Conservation (phyloP, 164 flowering plant genomes). For the Stephania japonica region DNA sequence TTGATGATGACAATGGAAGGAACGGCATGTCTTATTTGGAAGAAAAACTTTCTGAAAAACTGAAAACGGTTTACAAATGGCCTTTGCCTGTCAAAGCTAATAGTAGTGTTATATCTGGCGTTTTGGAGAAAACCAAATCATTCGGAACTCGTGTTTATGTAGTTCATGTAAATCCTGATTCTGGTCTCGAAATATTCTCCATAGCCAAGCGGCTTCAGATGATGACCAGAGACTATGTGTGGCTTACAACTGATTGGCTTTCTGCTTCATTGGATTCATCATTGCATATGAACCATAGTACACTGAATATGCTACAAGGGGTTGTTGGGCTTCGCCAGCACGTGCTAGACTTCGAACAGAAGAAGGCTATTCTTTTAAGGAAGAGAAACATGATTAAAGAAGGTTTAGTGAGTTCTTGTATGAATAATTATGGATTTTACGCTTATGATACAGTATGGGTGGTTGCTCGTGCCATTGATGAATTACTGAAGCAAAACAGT, state of each 20-base stretch:
- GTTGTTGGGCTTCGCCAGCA: conserved; percentile 60
- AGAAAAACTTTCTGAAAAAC: conserved; percentile 44
- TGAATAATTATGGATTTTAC: conserved; percentile 53
- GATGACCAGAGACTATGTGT: conserved; percentile 55
- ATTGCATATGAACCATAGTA: conserved; percentile 14
- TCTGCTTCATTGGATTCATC: conserved; percentile 54
- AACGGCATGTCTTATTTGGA: conserved; percentile 56
- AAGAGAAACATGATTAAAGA: conserved; percentile 35
- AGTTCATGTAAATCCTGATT: conserved; percentile 62
- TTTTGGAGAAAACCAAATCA: conserved; percentile 33
- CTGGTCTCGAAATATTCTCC: conserved; percentile 40
- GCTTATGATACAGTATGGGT: conserved; percentile 82
- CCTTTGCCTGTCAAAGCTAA: conserved; percentile 29
- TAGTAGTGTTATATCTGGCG: conserved; percentile 20
- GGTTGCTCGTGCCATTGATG: conserved; percentile 47
- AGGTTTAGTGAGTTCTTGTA: conserved; percentile 23
- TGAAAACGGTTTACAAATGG: conserved; percentile 36
- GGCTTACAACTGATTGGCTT: conserved; percentile 87
- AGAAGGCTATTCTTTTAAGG: conserved; percentile 32
- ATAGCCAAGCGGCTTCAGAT: conserved; percentile 51
- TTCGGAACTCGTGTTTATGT: conserved; percentile 69
- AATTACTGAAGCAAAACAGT: conserved; percentile 28
- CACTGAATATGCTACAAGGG: conserved; percentile 37
- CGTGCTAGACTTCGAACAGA: conserved; percentile 39
- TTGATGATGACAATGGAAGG: conserved; percentile 73